Conservation (phyloP, 352 stramenopile species). For the Phytophthora litchii region DNA sequence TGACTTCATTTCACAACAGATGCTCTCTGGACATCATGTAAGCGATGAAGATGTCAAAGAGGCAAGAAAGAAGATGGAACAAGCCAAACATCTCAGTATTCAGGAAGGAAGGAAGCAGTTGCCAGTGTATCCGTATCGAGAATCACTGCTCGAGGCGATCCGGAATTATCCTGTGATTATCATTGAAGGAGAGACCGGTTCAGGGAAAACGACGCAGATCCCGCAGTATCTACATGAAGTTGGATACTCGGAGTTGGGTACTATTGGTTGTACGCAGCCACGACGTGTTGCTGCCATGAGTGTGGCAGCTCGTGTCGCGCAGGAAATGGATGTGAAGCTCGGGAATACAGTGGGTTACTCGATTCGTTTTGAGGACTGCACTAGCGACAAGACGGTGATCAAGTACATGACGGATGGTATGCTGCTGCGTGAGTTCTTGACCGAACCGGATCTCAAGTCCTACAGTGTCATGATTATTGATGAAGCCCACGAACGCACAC, state of each 20-base stretch:
- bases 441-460: conserved; percentile 95
- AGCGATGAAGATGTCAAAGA: conserved; percentile 81
- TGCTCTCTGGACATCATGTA: conserved; percentile 87
- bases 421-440: conserved; percentile 98
- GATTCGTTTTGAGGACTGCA: conserved; percentile 99
- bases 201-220: conserved; percentile 99
- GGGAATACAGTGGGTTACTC: conserved; percentile 98
- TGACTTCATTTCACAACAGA: conserved; percentile 97
- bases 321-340: conserved; percentile 98
- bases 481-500: conserved; percentile 98
- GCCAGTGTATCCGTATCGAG: conserved; percentile 97
- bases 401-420: conserved; percentile 99
- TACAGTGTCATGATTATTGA: conserved; percentile 99
- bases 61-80: conserved; percentile 71
- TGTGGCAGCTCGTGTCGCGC: conserved; percentile 97
- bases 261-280: conserved; percentile 95
- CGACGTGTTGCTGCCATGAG: conserved; percentile 99
- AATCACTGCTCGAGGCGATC: conserved; percentile 97
- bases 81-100: conserved; percentile 93
- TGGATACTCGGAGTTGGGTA: conserved; percentile 97
- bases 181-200: conserved; percentile 93
- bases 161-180: conserved; percentile 93
- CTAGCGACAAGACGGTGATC: conserved; percentile 96
- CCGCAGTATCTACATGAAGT: conserved; percentile 98
- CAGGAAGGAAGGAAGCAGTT: conserved; percentile 95